Conservation (phyloP, 2,329 filamentous ascomycete genomes). For the Xylariaceae sp. region DNA sequence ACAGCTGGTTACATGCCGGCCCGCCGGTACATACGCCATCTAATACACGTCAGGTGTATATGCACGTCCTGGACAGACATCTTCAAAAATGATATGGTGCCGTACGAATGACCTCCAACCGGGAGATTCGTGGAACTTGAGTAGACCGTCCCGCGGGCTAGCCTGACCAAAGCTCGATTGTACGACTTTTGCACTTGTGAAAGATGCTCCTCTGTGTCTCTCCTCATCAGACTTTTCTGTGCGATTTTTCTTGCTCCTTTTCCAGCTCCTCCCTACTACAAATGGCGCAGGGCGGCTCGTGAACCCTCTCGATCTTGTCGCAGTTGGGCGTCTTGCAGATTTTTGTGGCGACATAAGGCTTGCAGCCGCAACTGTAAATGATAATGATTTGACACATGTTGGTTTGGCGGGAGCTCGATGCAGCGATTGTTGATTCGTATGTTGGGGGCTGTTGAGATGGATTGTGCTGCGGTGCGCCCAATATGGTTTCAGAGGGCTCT, state of each 20-base stretch:
- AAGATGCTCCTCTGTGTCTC: not conserved
- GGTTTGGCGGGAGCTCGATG: not conserved
- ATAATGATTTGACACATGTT: slow-evolving; percentile 28
- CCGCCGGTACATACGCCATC: too few relatives aligned
- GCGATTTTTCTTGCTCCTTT: slow-evolving; percentile 9
- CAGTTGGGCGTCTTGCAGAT: slow-evolving; percentile 13
- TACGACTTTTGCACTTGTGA: not conserved
- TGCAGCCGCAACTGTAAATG: slow-evolving; percentile 26
- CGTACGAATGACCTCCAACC: too few relatives aligned
- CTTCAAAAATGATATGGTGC: too few relatives aligned
- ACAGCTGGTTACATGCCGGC: too few relatives aligned
- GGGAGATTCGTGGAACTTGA: too few relatives aligned
- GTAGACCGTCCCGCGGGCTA: too few relatives aligned
- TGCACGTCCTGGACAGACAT: too few relatives aligned
- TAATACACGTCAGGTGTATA: too few relatives aligned
- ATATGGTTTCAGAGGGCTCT: too few relatives aligned
- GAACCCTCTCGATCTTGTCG: slow-evolving; percentile 18
- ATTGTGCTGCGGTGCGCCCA: not conserved
- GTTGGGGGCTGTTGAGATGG: not conserved
- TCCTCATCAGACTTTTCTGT: not conserved
- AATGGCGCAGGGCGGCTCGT: slow-evolving; percentile 13
- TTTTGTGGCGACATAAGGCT: slow-evolving; percentile 9
- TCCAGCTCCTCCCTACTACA: slow-evolving; percentile 25
- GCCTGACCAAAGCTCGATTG: too few relatives aligned
- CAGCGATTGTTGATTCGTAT: not conserved